Evolutionary conservation across 2,329 filamentous ascomycete species (phyloP).

Genomic region (Chalara sp.): DNA sequence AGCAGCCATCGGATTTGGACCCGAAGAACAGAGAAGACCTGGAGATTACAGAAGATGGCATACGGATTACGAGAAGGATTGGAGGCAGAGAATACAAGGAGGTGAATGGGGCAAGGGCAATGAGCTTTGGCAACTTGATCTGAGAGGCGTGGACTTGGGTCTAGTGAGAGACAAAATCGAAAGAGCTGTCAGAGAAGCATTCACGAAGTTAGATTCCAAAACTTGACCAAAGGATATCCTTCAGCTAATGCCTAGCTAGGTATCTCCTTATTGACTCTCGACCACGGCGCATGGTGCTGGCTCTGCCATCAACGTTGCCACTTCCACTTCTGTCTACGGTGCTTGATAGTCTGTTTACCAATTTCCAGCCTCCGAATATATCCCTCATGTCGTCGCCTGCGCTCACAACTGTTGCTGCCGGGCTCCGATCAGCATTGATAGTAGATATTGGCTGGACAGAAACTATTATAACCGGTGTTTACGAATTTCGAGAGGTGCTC

Average conservation of each 20-base stretch:
- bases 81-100: conserved; percentile 38
- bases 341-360: conserved; percentile 72
- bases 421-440: conserved; percentile 77
- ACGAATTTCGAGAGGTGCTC: conserved; percentile 80
- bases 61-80: conserved; percentile 42
- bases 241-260: conserved; percentile 29
- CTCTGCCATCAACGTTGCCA: conserved; percentile 71
- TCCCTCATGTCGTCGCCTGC: conserved; percentile 74
- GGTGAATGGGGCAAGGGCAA: conserved; percentile 55
- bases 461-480: conserved; percentile 77
- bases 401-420: conserved; percentile 69
- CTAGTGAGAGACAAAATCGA: conserved; percentile 85
- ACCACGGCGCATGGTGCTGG: conserved; percentile 65
- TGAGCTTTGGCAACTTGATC: conserved; percentile 74
- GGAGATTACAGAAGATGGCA: conserved; percentile 77
- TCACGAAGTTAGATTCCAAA: conserved; percentile 57
- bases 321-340: conserved; percentile 69
- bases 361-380: conserved; percentile 72
- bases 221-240: too few species aligned
- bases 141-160: conserved; percentile 67
- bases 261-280: conserved; percentile 67
- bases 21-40: conserved; percentile 66
- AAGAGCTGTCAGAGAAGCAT: conserved; percentile 70
- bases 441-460: conserved; percentile 92
- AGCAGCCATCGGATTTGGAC: conserved; percentile 61